phyloP scores from a whole-genome alignment of 768 basidiomycete species.

The Termitomyces sp. region DNA sequence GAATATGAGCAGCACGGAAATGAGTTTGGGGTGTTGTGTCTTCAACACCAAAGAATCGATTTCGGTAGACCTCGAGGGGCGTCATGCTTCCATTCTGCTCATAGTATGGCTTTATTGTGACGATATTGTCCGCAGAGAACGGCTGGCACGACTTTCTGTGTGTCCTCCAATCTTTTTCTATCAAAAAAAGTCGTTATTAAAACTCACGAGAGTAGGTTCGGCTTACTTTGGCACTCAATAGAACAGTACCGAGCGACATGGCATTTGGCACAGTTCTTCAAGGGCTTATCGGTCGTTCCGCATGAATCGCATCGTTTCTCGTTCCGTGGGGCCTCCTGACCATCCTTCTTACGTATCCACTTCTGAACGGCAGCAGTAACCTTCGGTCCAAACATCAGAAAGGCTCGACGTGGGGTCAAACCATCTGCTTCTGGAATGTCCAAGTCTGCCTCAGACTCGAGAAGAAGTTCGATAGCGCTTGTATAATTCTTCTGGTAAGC shows the following conservation, averaged over 20 bases:
- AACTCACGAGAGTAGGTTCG: background rate
- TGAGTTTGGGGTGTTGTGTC: constrained; percentile 15
- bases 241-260: constrained; percentile 47
- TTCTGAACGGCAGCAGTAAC: constrained; percentile 37
- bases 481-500: constrained; percentile 26
- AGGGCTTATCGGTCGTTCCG: constrained; percentile 14
- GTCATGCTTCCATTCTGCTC: constrained; percentile 1
- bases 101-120: constrained; percentile 44
- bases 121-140: constrained; percentile 33
- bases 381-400: constrained; percentile 31
- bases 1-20: constrained; percentile 18
- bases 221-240: constrained; percentile 45
- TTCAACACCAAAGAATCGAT: constrained; percentile 22
- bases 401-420: constrained; percentile 22
- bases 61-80: constrained; percentile 23
- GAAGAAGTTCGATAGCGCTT: constrained; percentile 33
- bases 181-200: background rate
- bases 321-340: constrained; percentile 33
- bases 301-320: constrained; percentile 42
- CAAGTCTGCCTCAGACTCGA: constrained; percentile 45
- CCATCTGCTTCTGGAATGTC: constrained; percentile 33
- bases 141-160: constrained; percentile 45
- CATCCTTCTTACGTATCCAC: constrained; percentile 42
- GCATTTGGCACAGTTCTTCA: constrained; percentile 42
- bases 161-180: constrained; percentile 40